Evolutionary conservation across 345 rosid genomes (phyloP), one percentile per base, ranked within the genome.

Genomic region (Firmiana major): DNA sequence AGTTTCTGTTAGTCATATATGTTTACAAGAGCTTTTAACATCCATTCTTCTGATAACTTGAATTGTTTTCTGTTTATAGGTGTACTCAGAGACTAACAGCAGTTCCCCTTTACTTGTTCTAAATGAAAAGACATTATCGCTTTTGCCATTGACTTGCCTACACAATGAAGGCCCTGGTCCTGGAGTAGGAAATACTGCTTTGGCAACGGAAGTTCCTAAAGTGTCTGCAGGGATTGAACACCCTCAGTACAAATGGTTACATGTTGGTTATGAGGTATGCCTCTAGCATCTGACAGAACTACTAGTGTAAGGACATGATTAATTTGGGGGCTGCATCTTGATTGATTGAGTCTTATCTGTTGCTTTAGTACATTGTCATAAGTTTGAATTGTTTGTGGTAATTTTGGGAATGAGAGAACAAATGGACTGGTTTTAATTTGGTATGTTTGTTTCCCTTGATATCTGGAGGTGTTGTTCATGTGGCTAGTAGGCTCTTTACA

Each of bases 211-310:
- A 78, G 80, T 81, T 79, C 86, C 80, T 6, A 80, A 85, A 53
- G 86, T 86, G 63, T 84, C 88, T 31, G 75, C 81, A 71, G 80
- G 63, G 38, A 45, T 51, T 69, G 90, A 83, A 82, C 83, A 87
- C 72, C 90, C 92, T 55, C 80, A 85, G 74, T 89, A 83, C 72
- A 86, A 83, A 80, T 92, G 97, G 95, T 78, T 89, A 60, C 97
- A 92, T 83, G 90, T 94, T 66, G 93, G 90, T 64, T 94, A 91
- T 43, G 89, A 89, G 94, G 97, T 89, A 78, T 74, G 77, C 53
- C 78, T 21, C 58, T 31, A 74, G 78, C 15, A 68, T 65, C 45
- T 9, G 2, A 11, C 11, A 24, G 60, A 38, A 48, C 40, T 22
- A 24, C 17, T 45, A 16, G 21, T 42, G 4, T 9, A 51, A 2